Evolutionary conservation across 1,284 basidiomycete species (phyloP), one percentile per base, ranked within the genome.

Genomic region (Xerocomus subilludens): DNA sequence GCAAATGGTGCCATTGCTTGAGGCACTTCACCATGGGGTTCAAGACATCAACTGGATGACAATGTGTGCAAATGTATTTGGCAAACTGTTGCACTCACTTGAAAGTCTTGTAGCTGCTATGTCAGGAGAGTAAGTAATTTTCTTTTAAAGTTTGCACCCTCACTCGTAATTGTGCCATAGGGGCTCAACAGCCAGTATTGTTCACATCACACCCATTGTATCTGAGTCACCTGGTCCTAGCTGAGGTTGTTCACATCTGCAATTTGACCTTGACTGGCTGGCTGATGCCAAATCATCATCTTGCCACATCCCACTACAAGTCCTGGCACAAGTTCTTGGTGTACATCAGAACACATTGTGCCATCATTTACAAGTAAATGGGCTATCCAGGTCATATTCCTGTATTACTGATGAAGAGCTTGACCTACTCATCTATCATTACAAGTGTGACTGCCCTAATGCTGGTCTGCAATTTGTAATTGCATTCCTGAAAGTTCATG

Each of bases 1-100:
- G 0, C 58, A 80, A 30, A 71, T 74, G 23, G 11, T 81, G 2
- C 74, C 74, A 23, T 35, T 81, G 25, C 59, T 81, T 1, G 33
- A 69, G 42, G 74, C 38, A 1, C 53, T 80, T 7, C 69, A 79
- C 2, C 49, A 62, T 20, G 75, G 77, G 30, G 60, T 76, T 7
- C 59, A 9, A 35, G 63, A 73, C 33, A 33, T 42, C 3, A 7
- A 55, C 23, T 74, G 73, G 69, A 49, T 38, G 7, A 49, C 16
- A 23, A 8, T 16, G 2, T 67, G 76, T 67, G 64, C 59, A 2
- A 7, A 21, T 38, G 10, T 1, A 4, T 38, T 74, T 36, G 72
- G 74, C 4, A 23, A 67, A 38, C 64, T 75, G 20, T 18, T 58
- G 14, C 23, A 16, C 32, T 30, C 10, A 21, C 56, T 58, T 32